Evolutionary conservation across 768 basidiomycete species (phyloP), one percentile per base, ranked within the genome.

Genomic region (Arthromyces matolae): DNA sequence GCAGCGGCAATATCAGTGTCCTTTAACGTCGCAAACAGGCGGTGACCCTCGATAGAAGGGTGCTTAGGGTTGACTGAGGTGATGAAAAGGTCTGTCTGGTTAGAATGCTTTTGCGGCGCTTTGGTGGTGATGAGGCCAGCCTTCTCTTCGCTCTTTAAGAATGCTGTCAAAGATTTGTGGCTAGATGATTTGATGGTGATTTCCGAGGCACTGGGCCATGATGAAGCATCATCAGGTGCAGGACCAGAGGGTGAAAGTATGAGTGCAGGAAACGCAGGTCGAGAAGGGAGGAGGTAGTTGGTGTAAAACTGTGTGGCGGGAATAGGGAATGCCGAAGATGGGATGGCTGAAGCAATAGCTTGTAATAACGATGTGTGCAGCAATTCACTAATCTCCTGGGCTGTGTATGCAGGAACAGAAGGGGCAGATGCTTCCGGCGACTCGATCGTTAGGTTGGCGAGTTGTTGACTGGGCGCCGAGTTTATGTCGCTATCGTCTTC

Each of bases 71-170:
- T 80, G 20, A 89, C 80, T 3, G 70, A 71, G 44, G 71, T 73
- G 8, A 83, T 66, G 19, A 81, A 64, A 19, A 83, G 60, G 19
- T 86, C 80, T 18, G 79, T 81, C 42, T 73, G 70, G 41, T 65
- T 59, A 7, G 66, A 63, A 37, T 73, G 73, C 51, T 76, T 75
- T 52, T 71, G 73, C 2, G 70, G 71, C 18, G 84, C 75, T 60
- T 95, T 96, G 19, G 86, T 70, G 10, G 80, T 80, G 29, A 95
- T 58, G 19, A 96, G 63, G 0, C 76, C 77, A 7, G 81, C 78
- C 61, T 94, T 94, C 51, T 90, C 88, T 14, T 77, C 71, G 14
- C 77, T 59, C 62, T 88, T 93, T 57, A 96, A 73, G 70, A 95
- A 93, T 1, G 84, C 75, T 1, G 83, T 76, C 16, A 94, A 73